Evolutionary conservation across 192 early-diverging fungal genomes (phyloP).

Genomic region (Chytriomyces confervae): DNA sequence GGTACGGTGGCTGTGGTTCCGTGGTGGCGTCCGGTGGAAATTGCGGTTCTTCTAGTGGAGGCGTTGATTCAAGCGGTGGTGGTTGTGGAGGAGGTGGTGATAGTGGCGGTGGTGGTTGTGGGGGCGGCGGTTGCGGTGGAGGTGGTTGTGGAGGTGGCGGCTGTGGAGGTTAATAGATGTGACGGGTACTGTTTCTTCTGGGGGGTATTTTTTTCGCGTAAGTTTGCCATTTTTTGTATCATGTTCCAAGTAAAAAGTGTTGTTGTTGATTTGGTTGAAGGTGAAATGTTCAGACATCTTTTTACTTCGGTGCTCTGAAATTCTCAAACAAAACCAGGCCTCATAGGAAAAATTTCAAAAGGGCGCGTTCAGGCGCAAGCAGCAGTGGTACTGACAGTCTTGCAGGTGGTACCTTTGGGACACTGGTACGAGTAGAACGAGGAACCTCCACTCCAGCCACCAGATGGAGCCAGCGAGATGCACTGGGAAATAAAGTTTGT

Average conservation of each 20-base stretch:
- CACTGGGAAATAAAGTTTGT: slow-evolving; percentile 11
- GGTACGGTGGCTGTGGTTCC: not conserved
- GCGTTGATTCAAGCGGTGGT: slow-evolving; percentile 7
- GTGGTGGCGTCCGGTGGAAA: not conserved
- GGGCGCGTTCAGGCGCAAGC: not conserved
- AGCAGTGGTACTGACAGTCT: not conserved
- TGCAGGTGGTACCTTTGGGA: slow-evolving; percentile 16
- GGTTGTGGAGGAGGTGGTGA: not conserved
- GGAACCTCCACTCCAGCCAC: not conserved
- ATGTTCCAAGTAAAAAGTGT: too few relatives aligned
- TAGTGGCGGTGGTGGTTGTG: not conserved
- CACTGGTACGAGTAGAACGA: slow-evolving; percentile 19
- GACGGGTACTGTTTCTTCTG: too few relatives aligned
- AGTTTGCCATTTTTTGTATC: too few relatives aligned
- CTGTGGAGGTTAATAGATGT: not conserved
- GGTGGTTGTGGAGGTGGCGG: not conserved
- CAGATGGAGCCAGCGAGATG: slow-evolving; percentile 9
- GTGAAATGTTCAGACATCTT: too few relatives aligned
- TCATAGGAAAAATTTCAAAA: too few relatives aligned
- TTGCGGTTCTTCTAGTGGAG: slow-evolving; percentile 9
- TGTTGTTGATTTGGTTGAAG: too few relatives aligned
- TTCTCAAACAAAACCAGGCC: too few relatives aligned
- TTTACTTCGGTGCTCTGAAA: too few relatives aligned
- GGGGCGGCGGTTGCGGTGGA: not conserved
- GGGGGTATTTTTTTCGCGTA: too few relatives aligned